Evolutionary conservation across 148 eudicot genomes (phyloP).

Genomic region (Vaccinium darrowii): DNA sequence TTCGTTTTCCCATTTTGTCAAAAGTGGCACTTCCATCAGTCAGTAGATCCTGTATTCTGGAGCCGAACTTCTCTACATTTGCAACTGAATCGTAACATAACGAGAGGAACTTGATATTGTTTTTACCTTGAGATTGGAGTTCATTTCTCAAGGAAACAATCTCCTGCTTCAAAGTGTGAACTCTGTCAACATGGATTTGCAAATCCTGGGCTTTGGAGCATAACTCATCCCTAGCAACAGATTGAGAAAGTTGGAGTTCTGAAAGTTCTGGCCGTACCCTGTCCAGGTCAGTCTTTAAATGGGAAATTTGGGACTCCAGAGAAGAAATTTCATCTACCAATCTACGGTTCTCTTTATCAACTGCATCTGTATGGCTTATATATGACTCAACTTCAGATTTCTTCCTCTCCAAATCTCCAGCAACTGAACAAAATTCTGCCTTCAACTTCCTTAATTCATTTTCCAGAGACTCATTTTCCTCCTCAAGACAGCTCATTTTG

Average conservation of each 20-base stretch:
- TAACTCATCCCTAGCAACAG: slow-evolving; percentile 31
- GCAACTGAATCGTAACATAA: slow-evolving; percentile 25
- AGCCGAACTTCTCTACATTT: slow-evolving; percentile 32
- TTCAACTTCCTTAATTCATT: slow-evolving; percentile 30
- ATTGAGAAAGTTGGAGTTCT: slow-evolving; percentile 31
- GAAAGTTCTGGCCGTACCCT: slow-evolving; percentile 27
- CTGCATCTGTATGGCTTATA: neutral
- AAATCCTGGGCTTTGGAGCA: slow-evolving; percentile 38
- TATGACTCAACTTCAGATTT: slow-evolving; percentile 39
- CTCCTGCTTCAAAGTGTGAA: slow-evolving; percentile 38
- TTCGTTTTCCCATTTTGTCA: slow-evolving; percentile 37
- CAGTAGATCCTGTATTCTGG: slow-evolving; percentile 32
- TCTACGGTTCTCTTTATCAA: slow-evolving; percentile 26
- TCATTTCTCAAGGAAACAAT: slow-evolving; percentile 43
- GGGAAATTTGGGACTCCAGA: slow-evolving; percentile 31
- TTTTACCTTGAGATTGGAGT: slow-evolving; percentile 29
- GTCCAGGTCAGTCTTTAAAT: slow-evolving; percentile 39
- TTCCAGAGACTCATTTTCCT: slow-evolving; percentile 37
- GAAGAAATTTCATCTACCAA: slow-evolving; percentile 35
- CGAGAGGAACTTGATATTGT: slow-evolving; percentile 25
- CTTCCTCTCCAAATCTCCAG: slow-evolving; percentile 40
- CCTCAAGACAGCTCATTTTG: slow-evolving; percentile 35
- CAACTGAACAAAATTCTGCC: slow-evolving; percentile 27
- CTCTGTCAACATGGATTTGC: slow-evolving; percentile 29
- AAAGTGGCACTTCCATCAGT: slow-evolving; percentile 30